Evolutionary conservation across 2,329 filamentous ascomycete genomes (phyloP), one percentile per base, ranked within the genome.

Genomic region (Aspergillus ochraceoroseus): DNA sequence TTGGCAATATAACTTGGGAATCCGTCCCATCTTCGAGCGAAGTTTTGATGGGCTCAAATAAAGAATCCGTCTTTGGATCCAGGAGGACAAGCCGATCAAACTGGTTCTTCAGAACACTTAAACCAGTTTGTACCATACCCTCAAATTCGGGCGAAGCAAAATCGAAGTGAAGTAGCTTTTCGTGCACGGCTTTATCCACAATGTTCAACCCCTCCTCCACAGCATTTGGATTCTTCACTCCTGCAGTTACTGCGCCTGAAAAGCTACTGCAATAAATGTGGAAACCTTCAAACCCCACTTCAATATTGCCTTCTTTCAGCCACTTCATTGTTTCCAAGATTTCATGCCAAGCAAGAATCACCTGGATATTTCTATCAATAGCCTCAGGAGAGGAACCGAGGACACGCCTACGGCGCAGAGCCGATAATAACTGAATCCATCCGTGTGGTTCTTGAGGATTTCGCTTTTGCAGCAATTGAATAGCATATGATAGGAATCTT

Each of bases 291-390:
- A 58, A 43, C 13, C 62, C 61, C 19, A 56, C 43, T 25, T 57
- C 56, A 13, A 66, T 36, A 27, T 57, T 46, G 12, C 56, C 48
- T 7, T 54, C 41, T 27, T 56, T 51, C 63, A 69, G 67, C 56
- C 56, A 64, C 12, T 49, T 41, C 2, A 62, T 36, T 7, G 66
- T 48, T 28, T 58, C 49, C 15, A 59, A 25, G 5, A 56, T 51
- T 34, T 65, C 63, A 41, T 63, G 54, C 67, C 67, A 71, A 23
- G 60, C 54, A 26, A 67, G 38, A 30, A 68, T 52, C 34, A 55
- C 52, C 31, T 66, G 58, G 17, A 54, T 47, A 26, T 52, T 45
- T 32, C 49, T 49, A 15, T 46, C 46, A n/a, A 56, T 34, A 19
- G 44, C 43, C 12, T 45, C 48, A 28, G 52, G 44, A 23, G 44